phyloP scores from a whole-genome alignment of 208 protist species.

The Leishmania aethiopica region DNA sequence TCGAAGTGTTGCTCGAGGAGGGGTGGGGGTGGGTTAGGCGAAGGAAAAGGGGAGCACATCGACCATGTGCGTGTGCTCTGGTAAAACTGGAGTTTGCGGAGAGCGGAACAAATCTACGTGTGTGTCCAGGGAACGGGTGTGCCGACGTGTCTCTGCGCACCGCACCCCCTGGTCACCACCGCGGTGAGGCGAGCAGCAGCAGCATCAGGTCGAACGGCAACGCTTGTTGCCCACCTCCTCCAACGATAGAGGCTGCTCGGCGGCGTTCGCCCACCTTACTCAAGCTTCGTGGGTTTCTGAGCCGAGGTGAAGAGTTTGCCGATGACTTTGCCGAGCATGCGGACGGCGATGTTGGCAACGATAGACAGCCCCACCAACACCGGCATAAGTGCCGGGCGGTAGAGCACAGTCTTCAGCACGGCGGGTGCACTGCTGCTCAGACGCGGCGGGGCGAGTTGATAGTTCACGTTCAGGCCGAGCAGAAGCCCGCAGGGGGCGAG shows the following conservation, averaged over 20 bases:
- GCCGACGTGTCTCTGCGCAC: background rate
- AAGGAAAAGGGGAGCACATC: background rate
- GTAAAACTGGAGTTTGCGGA: background rate
- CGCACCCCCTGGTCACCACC: background rate
- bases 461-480: conserved; percentile 78
- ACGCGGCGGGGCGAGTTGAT: conserved; percentile 71
- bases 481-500: conserved; percentile 52
- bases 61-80: background rate
- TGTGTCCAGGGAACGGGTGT: background rate
- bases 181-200: background rate
- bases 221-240: background rate
- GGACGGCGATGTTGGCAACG: conserved; percentile 29
- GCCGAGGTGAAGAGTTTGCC: background rate
- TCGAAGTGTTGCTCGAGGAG: background rate
- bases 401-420: conserved; percentile 30
- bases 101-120: background rate
- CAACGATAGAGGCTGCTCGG: background rate
- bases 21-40: background rate
- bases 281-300: background rate
- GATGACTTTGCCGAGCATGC: conserved; percentile 9
- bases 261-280: background rate
- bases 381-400: conserved; percentile 41
- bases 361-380: conserved; percentile 46
- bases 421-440: conserved; percentile 24
- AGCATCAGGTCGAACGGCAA: background rate